phyloP scores from a whole-genome alignment of 192 early-diverging fungal genomes.

The Coemansia sp. region DNA sequence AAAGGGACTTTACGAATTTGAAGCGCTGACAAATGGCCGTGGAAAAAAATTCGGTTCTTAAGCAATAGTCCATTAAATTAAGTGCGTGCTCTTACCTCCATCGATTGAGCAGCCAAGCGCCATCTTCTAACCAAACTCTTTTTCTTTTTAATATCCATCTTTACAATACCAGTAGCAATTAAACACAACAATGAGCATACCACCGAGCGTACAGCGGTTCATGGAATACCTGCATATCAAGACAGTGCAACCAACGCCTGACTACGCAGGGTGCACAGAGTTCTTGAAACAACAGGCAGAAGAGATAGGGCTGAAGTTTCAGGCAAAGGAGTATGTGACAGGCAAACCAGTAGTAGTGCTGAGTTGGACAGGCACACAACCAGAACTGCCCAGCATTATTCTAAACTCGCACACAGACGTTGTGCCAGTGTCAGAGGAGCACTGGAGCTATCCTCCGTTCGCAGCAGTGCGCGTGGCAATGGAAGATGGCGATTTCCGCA shows the following conservation, averaged over 20 bases:
- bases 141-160: too few species aligned
- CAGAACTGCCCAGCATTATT: conserved; percentile 59
- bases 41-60: too few species aligned
- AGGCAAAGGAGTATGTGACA: conserved; percentile 54
- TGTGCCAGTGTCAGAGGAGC: conserved; percentile 77
- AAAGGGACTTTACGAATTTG: too few species aligned
- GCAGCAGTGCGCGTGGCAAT: conserved; percentile 60
- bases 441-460: conserved; percentile 79
- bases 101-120: too few species aligned
- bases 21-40: too few species aligned
- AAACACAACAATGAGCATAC: neutral
- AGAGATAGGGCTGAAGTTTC: conserved; percentile 65
- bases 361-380: conserved; percentile 64
- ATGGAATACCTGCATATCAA: conserved; percentile 82
- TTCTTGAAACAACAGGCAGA: conserved; percentile 67
- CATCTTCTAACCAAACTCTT: too few species aligned
- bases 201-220: conserved; percentile 55
- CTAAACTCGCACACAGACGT: conserved; percentile 91
- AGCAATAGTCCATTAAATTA: too few species aligned
- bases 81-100: too few species aligned
- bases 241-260: conserved; percentile 82
- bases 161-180: too few species aligned
- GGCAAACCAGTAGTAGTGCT: conserved; percentile 74
- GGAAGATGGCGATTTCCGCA: conserved; percentile 60
- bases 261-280: conserved; percentile 63